These are phyloP conservation scores for Beauveria asiatica DNA, from an alignment of 2,329 filamentous ascomycete species.

Conservation along the genomic window DNA sequence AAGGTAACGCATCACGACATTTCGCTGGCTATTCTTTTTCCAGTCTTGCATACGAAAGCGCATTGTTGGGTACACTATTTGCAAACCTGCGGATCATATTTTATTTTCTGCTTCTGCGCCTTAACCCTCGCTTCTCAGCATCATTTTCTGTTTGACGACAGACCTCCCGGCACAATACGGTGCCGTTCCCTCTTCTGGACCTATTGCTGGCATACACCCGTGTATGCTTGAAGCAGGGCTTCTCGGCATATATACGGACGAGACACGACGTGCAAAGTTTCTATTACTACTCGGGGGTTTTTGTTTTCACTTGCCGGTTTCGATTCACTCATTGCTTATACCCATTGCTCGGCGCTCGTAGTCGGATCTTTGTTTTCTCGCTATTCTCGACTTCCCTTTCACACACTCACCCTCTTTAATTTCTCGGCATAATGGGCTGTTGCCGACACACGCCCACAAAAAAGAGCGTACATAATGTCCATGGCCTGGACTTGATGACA, in stretches of 20 bases:
- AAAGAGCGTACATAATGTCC: constrained; percentile 6
- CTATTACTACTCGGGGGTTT: neutral
- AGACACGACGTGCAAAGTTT: constrained; percentile 7
- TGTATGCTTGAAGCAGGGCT: neutral
- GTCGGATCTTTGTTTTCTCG: neutral
- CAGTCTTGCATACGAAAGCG: constrained; percentile 7
- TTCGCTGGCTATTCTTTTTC: neutral
- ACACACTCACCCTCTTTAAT: neutral
- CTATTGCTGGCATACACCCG: neutral
- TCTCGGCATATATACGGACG: neutral
- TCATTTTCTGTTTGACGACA: neutral
- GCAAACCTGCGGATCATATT: neutral
- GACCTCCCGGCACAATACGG: neutral
- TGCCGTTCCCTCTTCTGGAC: neutral
- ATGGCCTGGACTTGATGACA: neutral
- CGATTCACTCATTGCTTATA: constrained; percentile 8
- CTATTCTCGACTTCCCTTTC: neutral
- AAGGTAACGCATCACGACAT: neutral
- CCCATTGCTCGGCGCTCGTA: constrained; percentile 10
- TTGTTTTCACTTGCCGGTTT: neutral
- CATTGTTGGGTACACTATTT: constrained; percentile 3
- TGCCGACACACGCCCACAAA: neutral
- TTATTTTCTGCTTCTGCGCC: neutral
- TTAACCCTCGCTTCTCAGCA: neutral
- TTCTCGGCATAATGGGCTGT: neutral